Base-by-base conservation (phyloP, 495 filamentous ascomycete genomes). In the Cairneyella variabilis region DNA sequence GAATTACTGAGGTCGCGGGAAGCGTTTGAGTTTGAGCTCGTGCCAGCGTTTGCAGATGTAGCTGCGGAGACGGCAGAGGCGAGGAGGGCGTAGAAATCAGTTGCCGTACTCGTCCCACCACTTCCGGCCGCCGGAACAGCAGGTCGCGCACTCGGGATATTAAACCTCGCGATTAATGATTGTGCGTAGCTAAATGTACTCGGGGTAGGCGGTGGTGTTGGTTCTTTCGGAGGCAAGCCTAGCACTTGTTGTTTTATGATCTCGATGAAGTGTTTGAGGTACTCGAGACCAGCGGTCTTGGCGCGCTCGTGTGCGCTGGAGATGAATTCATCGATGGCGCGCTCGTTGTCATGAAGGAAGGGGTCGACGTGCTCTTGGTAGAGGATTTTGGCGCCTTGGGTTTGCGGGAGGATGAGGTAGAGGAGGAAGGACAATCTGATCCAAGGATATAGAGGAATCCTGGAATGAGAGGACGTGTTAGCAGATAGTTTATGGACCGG, bases 321-420 rank as follows among this genome's bases (percentile, higher is more conserved):
- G 66, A 97, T 97, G 58, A 96, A 83, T 30, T 86, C 83, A 55
- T 98, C 93, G 69, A 98, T 97, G 53, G 90, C 82, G 16, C 74
- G 69, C 67, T 99, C 93, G 66, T 99, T 91, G 28, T 91, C 80
- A 46, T 79, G 72, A 44, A 99, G 83, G 73, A 90, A 95, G 2
- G 95, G 93, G 64, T 95, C 81, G 54, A 99, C 77, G 66, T 96
- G 84, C 28, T 78, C 74, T 62, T 88, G 78, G 72, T 97, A 99
- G 58, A 97, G 74, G 48, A 85, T 70, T 26, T 84, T 85, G 46
- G 91, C 91, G 62, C 93, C 93, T 64, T 97, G 91, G 36, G 88
- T 91, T 69, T 96, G 91, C 1, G 93, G 93, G n/a, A 96, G 84
- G 56, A 99, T 90, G 54, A 99, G 91, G 76, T 96, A 99, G 60